A percentile compares a stretch with the other conserved stretches of the same genome.
Evolutionary conservation across 2,329 filamentous ascomycete species (phyloP).

Genomic region (Botrytis hyacinthi): DNA sequence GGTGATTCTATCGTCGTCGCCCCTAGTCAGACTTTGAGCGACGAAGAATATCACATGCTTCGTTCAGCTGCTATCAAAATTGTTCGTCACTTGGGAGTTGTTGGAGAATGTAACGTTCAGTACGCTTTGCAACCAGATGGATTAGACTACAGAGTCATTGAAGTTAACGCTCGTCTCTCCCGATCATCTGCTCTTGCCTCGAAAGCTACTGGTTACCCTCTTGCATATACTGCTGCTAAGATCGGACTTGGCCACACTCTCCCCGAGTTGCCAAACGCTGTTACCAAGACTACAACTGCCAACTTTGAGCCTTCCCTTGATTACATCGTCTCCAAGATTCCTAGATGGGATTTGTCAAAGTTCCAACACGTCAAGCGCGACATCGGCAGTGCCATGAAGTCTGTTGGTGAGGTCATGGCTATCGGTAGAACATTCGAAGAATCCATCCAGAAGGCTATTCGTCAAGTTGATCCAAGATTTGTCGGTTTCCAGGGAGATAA

Average conservation of each 20-base stretch:
- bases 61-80: slow-evolving; percentile 97
- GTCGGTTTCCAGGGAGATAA: slow-evolving; percentile 93
- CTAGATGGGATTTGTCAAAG: slow-evolving; percentile 96
- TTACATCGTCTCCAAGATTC: slow-evolving; percentile 98
- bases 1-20: slow-evolving; percentile 98
- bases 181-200: slow-evolving; percentile 95
- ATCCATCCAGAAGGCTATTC: slow-evolving; percentile 97
- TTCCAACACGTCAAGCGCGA: slow-evolving; percentile 98
- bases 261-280: slow-evolving; percentile 93
- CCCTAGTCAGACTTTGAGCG: slow-evolving; percentile 92
- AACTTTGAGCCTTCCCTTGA: slow-evolving; percentile 98
- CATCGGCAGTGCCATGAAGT: slow-evolving; percentile 98
- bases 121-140: slow-evolving; percentile 96
- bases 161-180: slow-evolving; percentile 97
- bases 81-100: slow-evolving; percentile 91
- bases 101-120: slow-evolving; percentile 98
- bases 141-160: slow-evolving; percentile 96
- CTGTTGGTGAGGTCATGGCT: slow-evolving; percentile 98
- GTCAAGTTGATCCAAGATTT: slow-evolving; percentile 90
- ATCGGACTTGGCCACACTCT: slow-evolving; percentile 95
- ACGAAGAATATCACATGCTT: slow-evolving; percentile 99
- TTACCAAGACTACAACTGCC: slow-evolving; percentile 97
- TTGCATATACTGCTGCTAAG: slow-evolving; percentile 97
- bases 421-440: slow-evolving; percentile 98
- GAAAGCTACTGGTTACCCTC: slow-evolving; percentile 95